Base-by-base conservation (phyloP, 176 grass and related monocot species). In the Eleusine coracana region DNA sequence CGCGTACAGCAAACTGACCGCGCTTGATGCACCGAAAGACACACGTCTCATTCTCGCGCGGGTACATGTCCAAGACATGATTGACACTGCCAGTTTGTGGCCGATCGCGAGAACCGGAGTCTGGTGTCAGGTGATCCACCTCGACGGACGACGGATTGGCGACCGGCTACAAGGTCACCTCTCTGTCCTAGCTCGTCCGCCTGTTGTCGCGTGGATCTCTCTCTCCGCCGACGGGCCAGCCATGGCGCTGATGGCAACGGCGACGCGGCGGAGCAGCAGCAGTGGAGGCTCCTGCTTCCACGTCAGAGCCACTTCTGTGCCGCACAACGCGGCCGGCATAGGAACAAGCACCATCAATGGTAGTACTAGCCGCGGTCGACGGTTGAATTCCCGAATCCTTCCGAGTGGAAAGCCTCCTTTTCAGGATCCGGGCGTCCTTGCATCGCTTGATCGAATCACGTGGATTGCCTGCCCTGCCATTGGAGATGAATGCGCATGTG, bases 401-500 rank as follows among this genome's bases (percentile, higher is more conserved):
- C 3, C 16, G 18, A 31, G 21, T 2, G 44, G 6, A 77, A 77
- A 76, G 62, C 6, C 49, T 12, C 14, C 23, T 61, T 85, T 85
- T 77, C 50, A 69, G 82, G 38, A 67, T 37, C 48, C 65, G 14
- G 12, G 61, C 17, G 59, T 10, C 70, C 80, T 36, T 11, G 80
- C 41, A 34, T 34, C 31, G 31, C 31, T 34, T 2, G 31, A 34
- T 52, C 18, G 54, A 18, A 21, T 54, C 42, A 37, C 73, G 82
- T 61, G 74, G 66, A 52, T 27, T 42, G 78, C 27, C 60, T 17
- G 14, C 45, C 48, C 64, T 16, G 15, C 37, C 23, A 11, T 8
- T 12, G n/a, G 55, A 17, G 51, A 70, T 50, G 83, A 63, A 78
- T 39, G 52, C 41, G 82, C 54, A 28, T 40, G 54, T 77, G 64